phyloP scores from a whole-genome alignment of 2,329 filamentous ascomycete genomes.

The Aspergillus floridensis region DNA sequence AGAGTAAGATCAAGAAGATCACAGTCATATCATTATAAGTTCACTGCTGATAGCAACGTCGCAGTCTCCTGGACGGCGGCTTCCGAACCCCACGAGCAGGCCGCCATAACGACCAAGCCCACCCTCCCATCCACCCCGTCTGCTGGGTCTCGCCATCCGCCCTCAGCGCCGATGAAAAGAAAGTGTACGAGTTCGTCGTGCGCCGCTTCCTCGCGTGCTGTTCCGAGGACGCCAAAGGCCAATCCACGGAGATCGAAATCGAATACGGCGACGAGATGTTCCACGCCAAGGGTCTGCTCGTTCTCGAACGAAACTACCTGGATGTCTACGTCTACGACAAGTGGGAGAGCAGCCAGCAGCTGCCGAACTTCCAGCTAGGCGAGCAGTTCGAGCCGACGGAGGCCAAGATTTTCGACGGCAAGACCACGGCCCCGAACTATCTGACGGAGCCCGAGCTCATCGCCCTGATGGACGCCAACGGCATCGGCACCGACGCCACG shows the following conservation, averaged over 20 bases:
- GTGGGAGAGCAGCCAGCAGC: constrained; percentile 82
- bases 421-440: constrained; percentile 79
- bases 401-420: constrained; percentile 85
- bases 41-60: constrained; percentile 7
- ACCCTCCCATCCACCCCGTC: constrained; percentile 94
- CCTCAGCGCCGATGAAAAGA: constrained; percentile 65
- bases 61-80: constrained; percentile 64
- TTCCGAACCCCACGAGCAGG: constrained; percentile 82
- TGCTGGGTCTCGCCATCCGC: constrained; percentile 67
- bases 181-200: constrained; percentile 88
- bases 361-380: constrained; percentile 75
- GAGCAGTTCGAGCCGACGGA: constrained; percentile 86
- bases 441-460: constrained; percentile 95
- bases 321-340: constrained; percentile 96
- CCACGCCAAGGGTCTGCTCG: constrained; percentile 75
- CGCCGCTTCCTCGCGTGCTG: constrained; percentile 93
- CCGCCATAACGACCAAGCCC: constrained; percentile 89
- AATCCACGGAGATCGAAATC: constrained; percentile 80
- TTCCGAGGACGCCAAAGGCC: constrained; percentile 86
- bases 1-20: constrained; percentile 36
- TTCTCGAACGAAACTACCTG: constrained; percentile 86
- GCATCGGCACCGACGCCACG: constrained; percentile 95
- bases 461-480: constrained; percentile 95
- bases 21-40: background rate
- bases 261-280: constrained; percentile 81